Evolutionary conservation across 768 basidiomycete genomes (phyloP).

Genomic region (Lactarius deliciosus): DNA sequence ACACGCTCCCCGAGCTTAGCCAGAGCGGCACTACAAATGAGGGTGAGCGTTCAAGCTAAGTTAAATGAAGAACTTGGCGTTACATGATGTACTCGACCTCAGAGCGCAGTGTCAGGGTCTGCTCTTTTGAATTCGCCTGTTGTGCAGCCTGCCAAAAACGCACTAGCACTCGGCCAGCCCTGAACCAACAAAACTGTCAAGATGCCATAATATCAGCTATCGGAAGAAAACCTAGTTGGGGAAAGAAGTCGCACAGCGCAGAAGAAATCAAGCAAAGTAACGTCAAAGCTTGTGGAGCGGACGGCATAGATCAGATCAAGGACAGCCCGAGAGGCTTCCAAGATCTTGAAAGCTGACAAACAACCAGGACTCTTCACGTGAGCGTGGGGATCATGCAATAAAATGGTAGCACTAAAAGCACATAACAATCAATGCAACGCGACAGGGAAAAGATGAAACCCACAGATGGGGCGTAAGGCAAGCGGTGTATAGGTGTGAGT

Average conservation of each 20-base stretch:
- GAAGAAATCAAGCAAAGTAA: conserved; percentile 68
- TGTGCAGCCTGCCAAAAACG: conserved; percentile 65
- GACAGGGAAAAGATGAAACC: conserved; percentile 35
- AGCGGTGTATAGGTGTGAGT: conserved; percentile 38
- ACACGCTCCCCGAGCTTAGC: conserved; percentile 63
- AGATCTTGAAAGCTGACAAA: conserved; percentile 65
- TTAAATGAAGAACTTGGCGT: conserved; percentile 31
- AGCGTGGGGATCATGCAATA: conserved; percentile 77
- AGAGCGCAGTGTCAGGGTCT: conserved; percentile 54
- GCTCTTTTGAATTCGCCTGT: conserved; percentile 54
- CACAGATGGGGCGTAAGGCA: conserved; percentile 35
- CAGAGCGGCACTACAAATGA: conserved; percentile 50
- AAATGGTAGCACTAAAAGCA: conserved; percentile 55
- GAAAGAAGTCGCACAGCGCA: conserved; percentile 51
- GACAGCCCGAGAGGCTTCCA: conserved; percentile 63
- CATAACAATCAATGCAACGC: background rate
- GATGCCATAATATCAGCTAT: conserved; percentile 3
- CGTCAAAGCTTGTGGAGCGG: conserved; percentile 69
- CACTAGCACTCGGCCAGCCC: conserved; percentile 62
- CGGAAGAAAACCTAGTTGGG: conserved; percentile 9
- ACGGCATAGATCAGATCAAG: conserved; percentile 66
- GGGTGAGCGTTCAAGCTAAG: background rate
- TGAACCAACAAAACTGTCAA: conserved; percentile 65
- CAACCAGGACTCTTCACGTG: conserved; percentile 57
- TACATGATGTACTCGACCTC: conserved; percentile 73